Conservation (phyloP, 495 filamentous ascomycete species). For the Penicillium canariense region DNA sequence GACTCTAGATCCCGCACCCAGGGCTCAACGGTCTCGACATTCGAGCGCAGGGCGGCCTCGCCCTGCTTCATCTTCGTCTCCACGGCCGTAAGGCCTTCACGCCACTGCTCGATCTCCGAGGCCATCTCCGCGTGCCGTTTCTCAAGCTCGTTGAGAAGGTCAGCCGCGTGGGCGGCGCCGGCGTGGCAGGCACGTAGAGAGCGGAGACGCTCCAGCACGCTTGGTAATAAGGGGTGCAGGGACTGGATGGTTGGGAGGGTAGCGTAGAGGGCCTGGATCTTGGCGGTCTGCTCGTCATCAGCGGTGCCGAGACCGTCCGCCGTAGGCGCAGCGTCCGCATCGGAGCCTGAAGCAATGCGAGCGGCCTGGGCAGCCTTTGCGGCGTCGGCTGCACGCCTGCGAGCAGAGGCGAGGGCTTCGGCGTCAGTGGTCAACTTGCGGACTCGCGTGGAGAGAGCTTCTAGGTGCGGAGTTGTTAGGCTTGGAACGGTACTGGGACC, state of each 20-base stretch:
- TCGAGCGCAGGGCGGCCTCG: conserved; percentile 66
- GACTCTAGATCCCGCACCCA: conserved; percentile 89
- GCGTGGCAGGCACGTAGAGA: conserved; percentile 83
- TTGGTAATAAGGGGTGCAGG: conserved; percentile 78
- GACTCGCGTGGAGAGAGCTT: conserved; percentile 70
- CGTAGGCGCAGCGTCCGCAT: conserved; percentile 23
- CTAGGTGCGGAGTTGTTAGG: conserved; percentile 52
- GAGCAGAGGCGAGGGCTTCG: conserved; percentile 69
- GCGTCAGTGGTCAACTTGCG: conserved; percentile 75
- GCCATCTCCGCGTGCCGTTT: conserved; percentile 78
- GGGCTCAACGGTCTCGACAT: conserved; percentile 75
- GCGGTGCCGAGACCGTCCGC: conserved; percentile 29
- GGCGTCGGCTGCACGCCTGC: conserved; percentile 64
- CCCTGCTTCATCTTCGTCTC: conserved; percentile 69
- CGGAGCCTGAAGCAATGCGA: conserved; percentile 45
- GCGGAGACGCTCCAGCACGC: conserved; percentile 78
- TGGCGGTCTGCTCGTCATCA: conserved; percentile 67
- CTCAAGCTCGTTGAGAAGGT: conserved; percentile 73
- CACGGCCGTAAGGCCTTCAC: conserved; percentile 73
- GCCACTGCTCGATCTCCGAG: conserved; percentile 81
- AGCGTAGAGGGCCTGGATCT: conserved; percentile 89
- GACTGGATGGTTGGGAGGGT: conserved; percentile 87
- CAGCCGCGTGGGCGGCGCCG: conserved; percentile 81
- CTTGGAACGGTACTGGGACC: conserved; percentile 23
- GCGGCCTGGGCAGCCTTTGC: conserved; percentile 66